Conservation (phyloP, 2,329 filamentous ascomycete genomes). For the Colletotrichum horii region DNA sequence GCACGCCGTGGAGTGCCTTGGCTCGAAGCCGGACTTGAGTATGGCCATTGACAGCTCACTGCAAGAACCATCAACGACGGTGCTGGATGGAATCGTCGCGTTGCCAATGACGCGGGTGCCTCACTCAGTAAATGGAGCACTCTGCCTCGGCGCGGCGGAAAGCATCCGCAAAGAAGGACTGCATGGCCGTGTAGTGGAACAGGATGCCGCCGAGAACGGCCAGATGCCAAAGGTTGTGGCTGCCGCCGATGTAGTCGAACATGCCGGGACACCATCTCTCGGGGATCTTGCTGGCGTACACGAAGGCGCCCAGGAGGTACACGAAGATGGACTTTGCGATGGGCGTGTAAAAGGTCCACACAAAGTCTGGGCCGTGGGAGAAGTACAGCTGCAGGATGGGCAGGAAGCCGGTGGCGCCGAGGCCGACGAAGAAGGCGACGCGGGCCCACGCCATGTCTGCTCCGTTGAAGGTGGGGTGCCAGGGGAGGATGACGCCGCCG, state of each 20-base stretch:
- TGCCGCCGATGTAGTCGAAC: constrained; percentile 95
- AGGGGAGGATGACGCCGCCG: constrained; percentile 88
- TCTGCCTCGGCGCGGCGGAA: constrained; percentile 70
- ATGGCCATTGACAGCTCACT: neutral
- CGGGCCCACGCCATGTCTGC: constrained; percentile 91
- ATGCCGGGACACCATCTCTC: constrained; percentile 91
- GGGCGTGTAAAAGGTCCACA: constrained; percentile 87
- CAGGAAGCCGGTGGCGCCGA: constrained; percentile 87
- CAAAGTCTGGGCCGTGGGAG: constrained; percentile 79
- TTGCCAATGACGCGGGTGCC: neutral
- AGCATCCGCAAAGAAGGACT: constrained; percentile 85
- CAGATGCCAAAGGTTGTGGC: constrained; percentile 97
- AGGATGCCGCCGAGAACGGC: constrained; percentile 93
- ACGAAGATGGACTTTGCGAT: constrained; percentile 86
- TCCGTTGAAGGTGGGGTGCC: constrained; percentile 95
- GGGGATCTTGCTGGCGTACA: constrained; percentile 92
- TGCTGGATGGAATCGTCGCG: neutral
- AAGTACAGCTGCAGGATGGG: constrained; percentile 84
- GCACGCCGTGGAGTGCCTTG: neutral
- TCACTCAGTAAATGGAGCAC: constrained; percentile 56
- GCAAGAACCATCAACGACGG: neutral
- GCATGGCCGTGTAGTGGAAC: constrained; percentile 98
- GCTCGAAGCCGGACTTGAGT: neutral
- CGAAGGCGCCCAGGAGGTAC: constrained; percentile 81
- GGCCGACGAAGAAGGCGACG: constrained; percentile 87